phyloP scores from a whole-genome alignment of 257 asterid genomes.

The Solanum pinnatisectum region DNA sequence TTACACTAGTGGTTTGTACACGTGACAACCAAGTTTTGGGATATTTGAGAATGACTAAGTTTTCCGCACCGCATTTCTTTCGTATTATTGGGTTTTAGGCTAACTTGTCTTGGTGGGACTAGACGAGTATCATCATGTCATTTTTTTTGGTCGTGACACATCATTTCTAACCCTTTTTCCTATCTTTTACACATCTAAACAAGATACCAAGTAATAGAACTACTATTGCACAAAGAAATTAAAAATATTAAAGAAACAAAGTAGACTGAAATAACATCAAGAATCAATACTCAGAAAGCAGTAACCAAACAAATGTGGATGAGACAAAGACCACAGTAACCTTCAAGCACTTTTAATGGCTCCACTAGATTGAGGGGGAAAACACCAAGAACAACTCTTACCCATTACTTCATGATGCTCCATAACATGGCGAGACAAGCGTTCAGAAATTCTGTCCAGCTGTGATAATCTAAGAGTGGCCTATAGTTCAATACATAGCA shows the following conservation, averaged over 20 bases:
- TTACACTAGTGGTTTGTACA: background rate
- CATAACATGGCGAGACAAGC: slow-evolving; percentile 93
- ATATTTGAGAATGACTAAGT: background rate
- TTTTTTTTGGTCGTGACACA: background rate
- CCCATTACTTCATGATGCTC: slow-evolving; percentile 99
- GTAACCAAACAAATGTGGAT: background rate
- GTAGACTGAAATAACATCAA: background rate
- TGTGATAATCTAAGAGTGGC: slow-evolving; percentile 87
- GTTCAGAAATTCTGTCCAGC: slow-evolving; percentile 79
- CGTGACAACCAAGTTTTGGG: background rate
- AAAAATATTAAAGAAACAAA: background rate
- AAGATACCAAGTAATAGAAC: background rate
- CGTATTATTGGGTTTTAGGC: background rate
- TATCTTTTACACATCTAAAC: background rate
- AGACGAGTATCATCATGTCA: background rate
- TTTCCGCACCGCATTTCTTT: background rate
- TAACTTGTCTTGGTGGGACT: background rate
- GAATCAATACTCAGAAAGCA: background rate
- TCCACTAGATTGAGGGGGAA: background rate
- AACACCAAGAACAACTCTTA: slow-evolving; percentile 29
- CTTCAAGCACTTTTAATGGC: background rate
- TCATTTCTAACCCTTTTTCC: background rate
- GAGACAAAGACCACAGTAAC: slow-evolving; percentile 3
- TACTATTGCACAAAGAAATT: background rate
- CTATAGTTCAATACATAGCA: slow-evolving; percentile 37